A percentile compares a stretch with the other conserved stretches of the same genome.
phyloP scores from a whole-genome alignment of 768 basidiomycete species.

The Kwoniella shandongensis region DNA sequence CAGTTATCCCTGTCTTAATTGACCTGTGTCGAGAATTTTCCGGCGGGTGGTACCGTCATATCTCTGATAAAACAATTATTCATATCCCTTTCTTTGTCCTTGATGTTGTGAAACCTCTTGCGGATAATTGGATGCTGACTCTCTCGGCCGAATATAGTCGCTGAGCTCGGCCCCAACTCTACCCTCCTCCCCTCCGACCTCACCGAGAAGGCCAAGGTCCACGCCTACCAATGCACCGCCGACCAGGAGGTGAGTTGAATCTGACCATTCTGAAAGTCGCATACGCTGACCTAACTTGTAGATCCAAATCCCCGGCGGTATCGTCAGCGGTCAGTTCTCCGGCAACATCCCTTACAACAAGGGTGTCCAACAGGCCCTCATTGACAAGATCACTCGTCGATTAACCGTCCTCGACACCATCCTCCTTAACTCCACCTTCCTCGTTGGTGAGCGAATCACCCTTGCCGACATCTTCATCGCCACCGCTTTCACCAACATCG shows the following conservation, averaged over 20 bases:
- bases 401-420: constrained; percentile 71
- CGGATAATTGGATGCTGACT: constrained; percentile 2
- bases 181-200: constrained; percentile 68
- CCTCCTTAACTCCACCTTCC: constrained; percentile 77
- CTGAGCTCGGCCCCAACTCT: constrained; percentile 71
- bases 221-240: constrained; percentile 79
- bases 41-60: constrained; percentile 55
- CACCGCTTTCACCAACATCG: constrained; percentile 61
- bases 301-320: constrained; percentile 53
- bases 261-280: background rate
- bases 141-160: constrained; percentile 60
- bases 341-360: constrained; percentile 70
- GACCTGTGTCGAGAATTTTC: constrained; percentile 60
- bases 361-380: constrained; percentile 54
- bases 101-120: background rate
- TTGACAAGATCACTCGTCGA: constrained; percentile 56
- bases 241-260: constrained; percentile 63
- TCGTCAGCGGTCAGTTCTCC: constrained; percentile 58
- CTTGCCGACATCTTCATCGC: constrained; percentile 81
- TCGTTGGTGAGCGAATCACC: constrained; percentile 91
- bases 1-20: constrained; percentile 76
- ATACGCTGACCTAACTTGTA: constrained; percentile 17
- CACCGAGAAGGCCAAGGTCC: constrained; percentile 71
- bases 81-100: background rate
- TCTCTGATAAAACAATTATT: constrained; percentile 36